These are phyloP conservation scores for Rickenella mellea DNA, from an alignment of 768 basidiomycete genomes.

Conservation along the genomic window DNA sequence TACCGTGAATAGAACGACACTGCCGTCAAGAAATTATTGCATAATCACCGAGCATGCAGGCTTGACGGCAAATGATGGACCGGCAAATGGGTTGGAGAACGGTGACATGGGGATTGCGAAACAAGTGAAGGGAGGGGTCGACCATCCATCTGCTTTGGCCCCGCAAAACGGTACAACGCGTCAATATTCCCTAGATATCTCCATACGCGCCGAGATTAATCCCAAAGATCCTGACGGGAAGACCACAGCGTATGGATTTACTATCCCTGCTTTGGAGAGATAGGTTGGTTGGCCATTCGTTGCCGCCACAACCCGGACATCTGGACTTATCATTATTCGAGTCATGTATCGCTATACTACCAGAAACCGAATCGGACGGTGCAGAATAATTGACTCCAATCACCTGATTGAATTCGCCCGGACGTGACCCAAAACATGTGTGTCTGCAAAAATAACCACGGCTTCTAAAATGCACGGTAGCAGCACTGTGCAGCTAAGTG, in stretches of 20 bases:
- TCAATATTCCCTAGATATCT: conserved; percentile 5
- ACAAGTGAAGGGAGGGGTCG: conserved; percentile 3
- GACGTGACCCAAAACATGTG: too few species aligned
- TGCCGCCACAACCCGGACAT: too few species aligned
- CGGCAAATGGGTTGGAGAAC: neutral
- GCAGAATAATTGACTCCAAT: too few species aligned
- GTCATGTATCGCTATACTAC: too few species aligned
- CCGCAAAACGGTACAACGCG: conserved; percentile 6
- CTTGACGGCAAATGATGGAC: neutral
- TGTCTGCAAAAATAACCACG: too few species aligned
- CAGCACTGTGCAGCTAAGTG: too few species aligned
- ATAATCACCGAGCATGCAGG: conserved; percentile 11
- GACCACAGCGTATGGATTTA: conserved; percentile 8
- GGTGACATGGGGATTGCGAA: conserved; percentile 6
- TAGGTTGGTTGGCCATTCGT: too few species aligned
- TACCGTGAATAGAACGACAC: conserved; percentile 2
- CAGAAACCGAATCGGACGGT: too few species aligned
- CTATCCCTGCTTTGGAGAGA: conserved; percentile 8
- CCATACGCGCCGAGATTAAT: conserved; percentile 8
- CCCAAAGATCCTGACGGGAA: conserved; percentile 6
- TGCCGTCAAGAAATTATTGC: conserved; percentile 8
- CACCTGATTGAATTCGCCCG: too few species aligned
- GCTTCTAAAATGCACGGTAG: too few species aligned
- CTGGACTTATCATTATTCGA: too few species aligned
- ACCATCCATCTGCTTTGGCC: conserved; percentile 5